phyloP scores from a whole-genome alignment of 177 flowering plant species.

The Vitis hybrid region DNA sequence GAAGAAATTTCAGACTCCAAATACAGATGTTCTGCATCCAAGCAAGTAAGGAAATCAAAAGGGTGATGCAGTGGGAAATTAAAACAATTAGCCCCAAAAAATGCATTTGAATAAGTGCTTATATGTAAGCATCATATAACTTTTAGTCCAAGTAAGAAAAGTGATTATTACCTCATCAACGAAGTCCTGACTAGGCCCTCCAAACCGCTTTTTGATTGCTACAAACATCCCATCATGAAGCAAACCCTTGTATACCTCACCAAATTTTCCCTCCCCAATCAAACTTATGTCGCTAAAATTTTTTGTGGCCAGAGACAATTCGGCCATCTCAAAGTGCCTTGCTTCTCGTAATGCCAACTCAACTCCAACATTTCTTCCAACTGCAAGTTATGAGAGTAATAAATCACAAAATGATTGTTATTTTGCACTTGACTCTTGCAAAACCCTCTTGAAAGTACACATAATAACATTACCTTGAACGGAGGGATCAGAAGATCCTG shows the following conservation, averaged over 20 bases:
- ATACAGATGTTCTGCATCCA: not conserved
- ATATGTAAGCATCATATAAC: not conserved
- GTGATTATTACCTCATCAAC: conserved; percentile 60
- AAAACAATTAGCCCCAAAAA: no score
- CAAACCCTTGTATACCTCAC: conserved; percentile 86
- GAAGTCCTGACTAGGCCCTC: conserved; percentile 68
- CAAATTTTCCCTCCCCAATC: conserved; percentile 89
- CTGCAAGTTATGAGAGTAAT: conserved; percentile 29
- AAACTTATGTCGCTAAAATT: conserved; percentile 65
- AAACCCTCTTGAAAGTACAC: conserved; percentile 1
- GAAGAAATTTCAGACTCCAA: not conserved
- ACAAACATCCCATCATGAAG: conserved; percentile 88
- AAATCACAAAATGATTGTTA: not conserved
- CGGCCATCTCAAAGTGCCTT: conserved; percentile 65
- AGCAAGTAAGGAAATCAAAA: not conserved
- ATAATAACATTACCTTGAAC: conserved; percentile 46
- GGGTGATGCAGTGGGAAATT: no score
- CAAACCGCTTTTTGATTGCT: conserved; percentile 78
- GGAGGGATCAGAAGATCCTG: conserved; percentile 89
- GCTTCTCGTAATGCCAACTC: conserved; percentile 70
- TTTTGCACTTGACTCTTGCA: not conserved
- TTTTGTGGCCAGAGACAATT: conserved; percentile 73
- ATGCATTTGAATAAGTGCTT: not conserved
- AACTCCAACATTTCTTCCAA: conserved; percentile 46
- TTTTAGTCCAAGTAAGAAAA: not conserved